Percentiles rank a stretch among this genome's conserved stretches.
Conservation (phyloP, 495 filamentous ascomycete species). For the Neurospora sp. region DNA sequence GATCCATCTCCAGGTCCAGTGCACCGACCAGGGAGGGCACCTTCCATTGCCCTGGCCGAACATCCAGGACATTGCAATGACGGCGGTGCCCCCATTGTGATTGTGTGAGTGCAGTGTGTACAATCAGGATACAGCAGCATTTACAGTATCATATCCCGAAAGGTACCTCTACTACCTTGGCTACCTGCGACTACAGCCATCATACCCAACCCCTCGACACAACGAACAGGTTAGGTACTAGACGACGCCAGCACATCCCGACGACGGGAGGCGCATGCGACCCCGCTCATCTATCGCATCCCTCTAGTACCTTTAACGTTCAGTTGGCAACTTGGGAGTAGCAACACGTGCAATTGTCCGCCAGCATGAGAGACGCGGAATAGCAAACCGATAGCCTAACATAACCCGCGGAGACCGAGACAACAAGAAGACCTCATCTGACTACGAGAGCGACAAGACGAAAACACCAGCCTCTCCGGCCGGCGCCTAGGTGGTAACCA, state of each 20-base stretch:
- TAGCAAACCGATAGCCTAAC: neutral
- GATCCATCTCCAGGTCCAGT: neutral
- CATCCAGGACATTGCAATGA: neutral
- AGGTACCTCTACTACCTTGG: neutral
- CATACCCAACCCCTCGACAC: neutral
- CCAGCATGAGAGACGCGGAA: neutral
- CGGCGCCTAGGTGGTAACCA: conserved; percentile 1
- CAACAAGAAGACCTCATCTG: neutral
- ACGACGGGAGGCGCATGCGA: neutral
- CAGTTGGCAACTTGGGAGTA: neutral
- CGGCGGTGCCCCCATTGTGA: neutral
- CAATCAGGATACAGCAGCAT: neutral
- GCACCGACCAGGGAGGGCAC: neutral
- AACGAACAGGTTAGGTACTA: neutral
- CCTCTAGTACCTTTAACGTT: neutral
- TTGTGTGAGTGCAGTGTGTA: neutral
- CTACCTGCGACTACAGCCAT: neutral
- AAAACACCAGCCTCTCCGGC: neutral
- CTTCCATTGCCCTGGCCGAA: neutral
- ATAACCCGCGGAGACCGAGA: neutral
- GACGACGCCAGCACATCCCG: neutral
- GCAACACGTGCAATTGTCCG: neutral
- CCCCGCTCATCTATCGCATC: neutral
- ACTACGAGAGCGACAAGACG: neutral
- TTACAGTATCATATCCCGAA: neutral